These are phyloP conservation scores for Podospora bellae-mahoneyi DNA, from an alignment of 495 filamentous ascomycete species.

Conservation along the genomic window DNA sequence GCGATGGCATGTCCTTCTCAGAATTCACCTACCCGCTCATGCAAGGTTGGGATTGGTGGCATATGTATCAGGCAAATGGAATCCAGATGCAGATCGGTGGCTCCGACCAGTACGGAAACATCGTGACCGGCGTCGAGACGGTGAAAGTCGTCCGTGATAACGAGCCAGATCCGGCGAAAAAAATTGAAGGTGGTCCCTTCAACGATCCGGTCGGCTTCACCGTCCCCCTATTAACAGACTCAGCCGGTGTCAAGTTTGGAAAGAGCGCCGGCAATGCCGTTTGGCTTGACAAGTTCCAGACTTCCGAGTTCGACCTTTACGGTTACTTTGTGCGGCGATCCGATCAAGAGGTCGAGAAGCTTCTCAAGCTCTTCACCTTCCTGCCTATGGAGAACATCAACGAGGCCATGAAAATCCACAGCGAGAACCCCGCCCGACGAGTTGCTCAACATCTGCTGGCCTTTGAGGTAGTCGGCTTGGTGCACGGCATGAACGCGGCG, in stretches of 20 bases:
- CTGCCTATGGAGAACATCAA: constrained; percentile 64
- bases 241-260: constrained; percentile 85
- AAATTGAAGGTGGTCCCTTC: constrained; percentile 32
- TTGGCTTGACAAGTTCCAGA: constrained; percentile 83
- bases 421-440: constrained; percentile 60
- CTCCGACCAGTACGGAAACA: constrained; percentile 95
- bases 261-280: constrained; percentile 94
- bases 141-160: constrained; percentile 66
- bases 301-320: constrained; percentile 81
- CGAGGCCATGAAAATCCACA: constrained; percentile 62
- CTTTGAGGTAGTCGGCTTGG: constrained; percentile 69
- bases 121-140: constrained; percentile 82
- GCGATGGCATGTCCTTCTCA: constrained; percentile 87
- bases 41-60: constrained; percentile 97
- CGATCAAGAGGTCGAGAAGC: constrained; percentile 72
- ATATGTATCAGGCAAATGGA: constrained; percentile 58
- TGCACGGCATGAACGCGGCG: constrained; percentile 66
- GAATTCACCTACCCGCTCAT: constrained; percentile 93
- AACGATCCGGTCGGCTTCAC: constrained; percentile 77
- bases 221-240: constrained; percentile 80
- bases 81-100: constrained; percentile 87
- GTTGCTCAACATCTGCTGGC: constrained; percentile 80
- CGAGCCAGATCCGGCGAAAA: constrained; percentile 38
- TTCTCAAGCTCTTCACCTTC: constrained; percentile 91
- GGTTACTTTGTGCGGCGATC: constrained; percentile 79